Evolutionary conservation across 2,329 filamentous ascomycete species (phyloP), one percentile per base, ranked within the genome.

Genomic region (Hypoxylon sp.): DNA sequence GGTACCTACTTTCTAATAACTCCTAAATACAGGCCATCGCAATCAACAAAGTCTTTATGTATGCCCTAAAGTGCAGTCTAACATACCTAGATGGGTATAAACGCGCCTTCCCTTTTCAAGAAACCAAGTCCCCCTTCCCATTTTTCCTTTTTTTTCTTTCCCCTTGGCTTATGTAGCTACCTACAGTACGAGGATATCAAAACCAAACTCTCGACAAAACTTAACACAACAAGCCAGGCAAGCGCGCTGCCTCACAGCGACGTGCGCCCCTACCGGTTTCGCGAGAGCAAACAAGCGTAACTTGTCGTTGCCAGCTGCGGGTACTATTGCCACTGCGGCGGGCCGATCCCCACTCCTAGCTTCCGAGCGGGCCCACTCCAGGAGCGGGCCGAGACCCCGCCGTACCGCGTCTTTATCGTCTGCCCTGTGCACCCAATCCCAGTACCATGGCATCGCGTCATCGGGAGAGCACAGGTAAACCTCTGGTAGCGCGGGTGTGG

Each of bases 261-360:
- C 56, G 36, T 69, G 63, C 13, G 57, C 63, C 0, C 63, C 63
- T 5, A 64, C 52, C 6, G 63, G 56, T 19, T 61, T 69, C 4
- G 63, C 32, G 6, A 67, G 52, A 10, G 60, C 19, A 10, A 56
- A 55, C 11, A 69, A 28, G 10, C 49, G 46, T 17, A 63, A 1
- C 13, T 2, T 6, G 10, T 64, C 48, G 11, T 52, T 32, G 5
- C 28, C 67, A 5, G 14, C 48, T 1, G 48, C 38, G 1, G 49
- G 45, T n/a, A 69, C 49, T 1, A 63, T 43, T 0, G 56, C 60
- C 2, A 67, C 56, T 2, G 32, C 19, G 7, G 56, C 60, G 1
- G 60, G 55, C n/a, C 21, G 48, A 5, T 23, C 13, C 25, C 41
- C 50, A 5, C 30, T 25, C 2, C 32, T 11, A 11, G 19, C 11